Base-by-base conservation (phyloP, 2,329 filamentous ascomycete genomes). In the Geosmithia putterillii region DNA sequence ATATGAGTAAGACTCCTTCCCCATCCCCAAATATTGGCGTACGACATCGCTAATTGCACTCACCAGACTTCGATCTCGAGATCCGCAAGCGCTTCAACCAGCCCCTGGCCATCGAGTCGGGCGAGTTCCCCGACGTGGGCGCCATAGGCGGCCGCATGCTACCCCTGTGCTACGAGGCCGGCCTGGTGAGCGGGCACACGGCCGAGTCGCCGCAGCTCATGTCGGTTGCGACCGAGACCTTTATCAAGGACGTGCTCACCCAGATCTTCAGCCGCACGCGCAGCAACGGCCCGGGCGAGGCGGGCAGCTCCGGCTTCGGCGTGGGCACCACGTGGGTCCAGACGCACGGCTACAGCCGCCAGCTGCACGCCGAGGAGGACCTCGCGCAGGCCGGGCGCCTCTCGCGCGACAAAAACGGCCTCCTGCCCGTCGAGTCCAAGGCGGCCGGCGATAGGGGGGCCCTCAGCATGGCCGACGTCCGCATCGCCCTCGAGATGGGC, bases 361-460 rank as follows among this genome's bases (percentile, higher is more conserved):
- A 86, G 57, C 70, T 95, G 10, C 76, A 79, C 44, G 69, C 71
- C 40, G 89, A 95, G 59, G 88, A 95, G 57, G 74, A 82, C 38
- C 74, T 78, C 1, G 79, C 76, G 21, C 73, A 79, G 36, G 71
- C 78, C n/a, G 87, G 88, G 4, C 84, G 89, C 52, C 59, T 94
- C 2, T 68, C 74, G 17, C 74, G 86, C 50, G 85, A 88, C 46
- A 81, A 83, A 46, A 81, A 76, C 40, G 88, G 88, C 1, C 63
- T 94, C 22, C 64, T 95, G 6, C 90, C 89, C 0, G 67, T 88
- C 32, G 88, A 95, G 60, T 77, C 84, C 3, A 87, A 84, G 56
- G 81, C 83, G 43, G 81, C 83, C 15, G 76, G 76, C 44, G 78
- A 83, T 52, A 72, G 87, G 35, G 75, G 79, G 6, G 78, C 85